A percentile compares a stretch with the other conserved stretches of the same genome.
Evolutionary conservation across 2,329 filamentous ascomycete species (phyloP).

Genomic region (Teratosphaeria gauchensis): DNA sequence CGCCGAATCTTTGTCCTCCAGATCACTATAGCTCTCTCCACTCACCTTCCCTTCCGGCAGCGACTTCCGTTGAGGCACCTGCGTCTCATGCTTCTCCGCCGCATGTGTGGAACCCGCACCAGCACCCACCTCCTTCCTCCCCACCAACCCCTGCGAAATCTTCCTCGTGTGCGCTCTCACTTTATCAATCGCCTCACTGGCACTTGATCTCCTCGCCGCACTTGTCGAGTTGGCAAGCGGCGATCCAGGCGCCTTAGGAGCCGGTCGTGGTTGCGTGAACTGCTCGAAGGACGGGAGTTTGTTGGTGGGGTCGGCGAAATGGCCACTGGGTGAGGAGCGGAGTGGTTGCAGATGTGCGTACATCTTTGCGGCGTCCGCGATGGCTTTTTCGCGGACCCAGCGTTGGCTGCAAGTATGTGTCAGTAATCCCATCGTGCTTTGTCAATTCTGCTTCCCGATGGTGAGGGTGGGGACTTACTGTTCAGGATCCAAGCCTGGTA

Average conservation of each 20-base stretch:
- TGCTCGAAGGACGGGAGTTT: conserved; percentile 15
- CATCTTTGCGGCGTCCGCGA: conserved; percentile 19
- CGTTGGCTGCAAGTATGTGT: conserved; percentile 11
- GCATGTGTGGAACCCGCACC: no score
- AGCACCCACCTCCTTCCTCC: no score
- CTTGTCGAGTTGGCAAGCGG: no score
- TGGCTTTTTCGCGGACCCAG: conserved; percentile 24
- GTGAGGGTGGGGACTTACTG: conserved; percentile 13
- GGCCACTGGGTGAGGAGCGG: conserved; percentile 19
- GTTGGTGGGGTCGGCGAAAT: conserved; percentile 14
- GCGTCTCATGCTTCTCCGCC: no score
- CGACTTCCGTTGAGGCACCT: no score
- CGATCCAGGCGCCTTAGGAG: conserved; percentile 5
- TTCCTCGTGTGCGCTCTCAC: no score
- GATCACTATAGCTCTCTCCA: no score
- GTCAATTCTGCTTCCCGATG: background rate
- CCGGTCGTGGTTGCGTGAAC: conserved; percentile 19
- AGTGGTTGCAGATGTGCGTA: conserved; percentile 21
- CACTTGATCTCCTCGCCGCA: no score
- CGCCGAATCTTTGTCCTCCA: no score
- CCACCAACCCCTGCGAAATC: no score
- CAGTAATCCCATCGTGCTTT: background rate
- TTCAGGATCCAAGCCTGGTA: conserved; percentile 20
- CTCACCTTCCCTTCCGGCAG: no score
- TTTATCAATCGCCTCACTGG: no score